These are phyloP conservation scores for Neofusicoccum kwambonambiense DNA, from an alignment of 2,329 filamentous ascomycete species.

Conservation along the genomic window DNA sequence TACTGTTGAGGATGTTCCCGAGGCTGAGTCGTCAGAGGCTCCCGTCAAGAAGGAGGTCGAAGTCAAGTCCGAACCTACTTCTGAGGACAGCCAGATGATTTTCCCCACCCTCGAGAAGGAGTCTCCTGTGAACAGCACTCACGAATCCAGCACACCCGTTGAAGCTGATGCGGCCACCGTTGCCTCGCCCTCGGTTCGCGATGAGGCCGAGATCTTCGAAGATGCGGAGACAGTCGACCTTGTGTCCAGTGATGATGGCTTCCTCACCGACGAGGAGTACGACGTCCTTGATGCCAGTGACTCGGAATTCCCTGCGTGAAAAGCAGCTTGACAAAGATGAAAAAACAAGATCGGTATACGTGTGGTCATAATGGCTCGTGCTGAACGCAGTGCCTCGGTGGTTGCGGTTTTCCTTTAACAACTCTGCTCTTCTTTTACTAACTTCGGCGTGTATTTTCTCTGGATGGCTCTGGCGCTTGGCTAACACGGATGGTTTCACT, in stretches of 20 bases:
- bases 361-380: neutral
- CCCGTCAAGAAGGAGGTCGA: constrained; percentile 7
- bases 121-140: constrained; percentile 77
- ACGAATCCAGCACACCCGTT: constrained; percentile 35
- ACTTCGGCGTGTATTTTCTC: constrained; percentile 15
- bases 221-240: constrained; percentile 59
- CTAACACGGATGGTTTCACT: constrained; percentile 4
- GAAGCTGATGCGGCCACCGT: constrained; percentile 32
- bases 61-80: constrained; percentile 19
- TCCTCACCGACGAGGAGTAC: constrained; percentile 97
- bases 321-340: neutral
- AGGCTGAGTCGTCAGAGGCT: neutral
- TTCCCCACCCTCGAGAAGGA: constrained; percentile 97
- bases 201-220: constrained; percentile 56
- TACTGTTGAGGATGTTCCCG: constrained; percentile 16
- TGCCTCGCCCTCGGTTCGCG: constrained; percentile 41
- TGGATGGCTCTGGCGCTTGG: constrained; percentile 14
- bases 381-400: neutral
- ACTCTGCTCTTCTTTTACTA: neutral
- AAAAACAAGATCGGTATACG: neutral
- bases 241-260: constrained; percentile 63
- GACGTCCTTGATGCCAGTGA: constrained; percentile 95
- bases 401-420: neutral
- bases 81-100: constrained; percentile 72
- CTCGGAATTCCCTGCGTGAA: constrained; percentile 32